A percentile compares a stretch with the other conserved stretches of the same genome.
phyloP scores from a whole-genome alignment of 345 rosid species.

The Salix arbutifolia region DNA sequence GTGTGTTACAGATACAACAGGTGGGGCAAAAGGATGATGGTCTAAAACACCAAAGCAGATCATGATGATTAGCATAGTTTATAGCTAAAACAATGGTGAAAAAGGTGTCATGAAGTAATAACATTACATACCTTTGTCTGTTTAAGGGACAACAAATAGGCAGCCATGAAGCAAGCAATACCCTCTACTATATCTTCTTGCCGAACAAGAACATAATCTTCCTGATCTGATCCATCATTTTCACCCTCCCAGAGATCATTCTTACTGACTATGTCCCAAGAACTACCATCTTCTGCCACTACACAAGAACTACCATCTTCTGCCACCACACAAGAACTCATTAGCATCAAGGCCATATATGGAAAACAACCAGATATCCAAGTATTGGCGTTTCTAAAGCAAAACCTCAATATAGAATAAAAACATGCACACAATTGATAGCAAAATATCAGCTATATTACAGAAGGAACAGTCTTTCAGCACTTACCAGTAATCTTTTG shows the following conservation, averaged over 20 bases:
- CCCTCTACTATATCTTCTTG: constrained; percentile 97
- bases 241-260: constrained; percentile 73
- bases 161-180: constrained; percentile 90
- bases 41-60: not conserved
- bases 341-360: constrained; percentile 5
- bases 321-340: constrained; percentile 25
- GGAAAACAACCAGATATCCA: not conserved
- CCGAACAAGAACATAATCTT: constrained; percentile 82
- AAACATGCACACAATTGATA: not conserved
- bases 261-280: constrained; percentile 78
- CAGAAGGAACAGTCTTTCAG: not conserved
- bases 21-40: not conserved
- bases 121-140: constrained; percentile 68
- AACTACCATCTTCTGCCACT: constrained; percentile 59
- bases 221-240: constrained; percentile 41
- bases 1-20: not conserved
- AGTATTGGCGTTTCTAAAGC: not conserved
- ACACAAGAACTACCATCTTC: constrained; percentile 52
- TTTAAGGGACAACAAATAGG: constrained; percentile 75
- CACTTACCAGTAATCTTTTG: constrained; percentile 45
- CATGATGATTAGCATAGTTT: not conserved
- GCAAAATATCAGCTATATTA: not conserved
- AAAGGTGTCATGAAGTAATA: not conserved
- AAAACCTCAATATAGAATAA: not conserved
- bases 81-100: not conserved